phyloP scores from a whole-genome alignment of 805 yeast species.

The Pichia eremophila region DNA sequence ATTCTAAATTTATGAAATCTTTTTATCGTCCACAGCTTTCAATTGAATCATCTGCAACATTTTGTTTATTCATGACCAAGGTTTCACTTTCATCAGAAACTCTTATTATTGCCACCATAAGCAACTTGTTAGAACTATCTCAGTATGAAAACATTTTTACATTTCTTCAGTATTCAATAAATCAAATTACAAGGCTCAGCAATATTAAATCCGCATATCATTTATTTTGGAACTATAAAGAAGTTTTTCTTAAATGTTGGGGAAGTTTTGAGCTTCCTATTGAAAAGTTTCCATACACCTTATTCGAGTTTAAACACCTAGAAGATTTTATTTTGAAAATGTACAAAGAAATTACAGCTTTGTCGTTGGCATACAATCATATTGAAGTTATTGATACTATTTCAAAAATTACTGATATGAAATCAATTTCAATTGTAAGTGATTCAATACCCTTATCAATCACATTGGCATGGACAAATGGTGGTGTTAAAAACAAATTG shows the following conservation, averaged over 20 bases:
- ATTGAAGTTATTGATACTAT: constrained; percentile 10
- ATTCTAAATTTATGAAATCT: constrained; percentile 22
- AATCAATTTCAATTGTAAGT: constrained; percentile 7
- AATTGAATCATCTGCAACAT: constrained; percentile 31
- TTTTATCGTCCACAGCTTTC: constrained; percentile 31
- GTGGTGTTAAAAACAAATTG: constrained; percentile 21
- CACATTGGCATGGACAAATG: constrained; percentile 27
- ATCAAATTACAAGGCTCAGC: constrained; percentile 16
- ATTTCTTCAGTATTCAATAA: constrained; percentile 25
- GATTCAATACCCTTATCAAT: constrained; percentile 27
- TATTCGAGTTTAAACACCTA: constrained; percentile 29
- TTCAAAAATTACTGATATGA: constrained; percentile 8
- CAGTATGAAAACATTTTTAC: constrained; percentile 23
- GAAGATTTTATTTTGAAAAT: constrained; percentile 27
- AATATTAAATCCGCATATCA: constrained; percentile 8
- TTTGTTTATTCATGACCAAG: constrained; percentile 27
- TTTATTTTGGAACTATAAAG: constrained; percentile 25
- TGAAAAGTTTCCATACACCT: constrained; percentile 30
- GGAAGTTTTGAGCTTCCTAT: constrained; percentile 25
- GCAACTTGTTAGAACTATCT: constrained; percentile 35
- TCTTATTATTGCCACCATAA: constrained; percentile 27
- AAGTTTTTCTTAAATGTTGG: constrained; percentile 37
- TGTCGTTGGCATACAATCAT: constrained; percentile 26
- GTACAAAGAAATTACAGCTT: constrained; percentile 31
- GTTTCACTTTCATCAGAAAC: constrained; percentile 26